These are phyloP conservation scores for Laburnicola sp. DNA, from an alignment of 2,329 filamentous ascomycete genomes.

Conservation along the genomic window DNA sequence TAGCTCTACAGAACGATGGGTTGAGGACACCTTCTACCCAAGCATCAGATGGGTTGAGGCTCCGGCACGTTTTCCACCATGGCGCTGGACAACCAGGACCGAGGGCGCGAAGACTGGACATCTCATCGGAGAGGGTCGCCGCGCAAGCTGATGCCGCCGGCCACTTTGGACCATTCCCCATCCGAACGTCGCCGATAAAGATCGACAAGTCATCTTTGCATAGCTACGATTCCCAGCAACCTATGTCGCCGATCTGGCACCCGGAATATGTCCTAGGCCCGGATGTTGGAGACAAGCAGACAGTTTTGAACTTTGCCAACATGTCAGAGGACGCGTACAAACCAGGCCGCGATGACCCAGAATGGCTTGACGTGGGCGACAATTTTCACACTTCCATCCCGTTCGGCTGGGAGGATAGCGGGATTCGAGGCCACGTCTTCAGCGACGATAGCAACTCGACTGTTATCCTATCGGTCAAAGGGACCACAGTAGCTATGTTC, in stretches of 20 bases:
- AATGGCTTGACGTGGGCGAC: no score
- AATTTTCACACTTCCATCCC: no score
- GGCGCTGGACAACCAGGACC: conserved; percentile 40
- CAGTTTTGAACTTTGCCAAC: conserved; percentile 38
- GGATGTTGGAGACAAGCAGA: conserved; percentile 39
- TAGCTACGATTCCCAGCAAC: conserved; percentile 24
- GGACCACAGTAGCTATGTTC: conserved; percentile 42
- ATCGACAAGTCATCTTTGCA: conserved; percentile 34
- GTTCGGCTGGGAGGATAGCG: conserved; percentile 44
- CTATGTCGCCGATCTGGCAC: conserved; percentile 37
- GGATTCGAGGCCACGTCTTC: conserved; percentile 43
- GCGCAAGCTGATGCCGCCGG: conserved; percentile 25
- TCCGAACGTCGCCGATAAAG: conserved; percentile 32
- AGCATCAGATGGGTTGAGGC: conserved; percentile 19
- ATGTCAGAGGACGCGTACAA: conserved; percentile 46
- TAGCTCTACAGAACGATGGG: not conserved
- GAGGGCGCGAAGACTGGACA: conserved; percentile 38
- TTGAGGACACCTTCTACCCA: not conserved
- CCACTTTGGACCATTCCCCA: conserved; percentile 34
- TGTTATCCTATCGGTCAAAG: conserved; percentile 40
- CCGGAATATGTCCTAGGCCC: conserved; percentile 36
- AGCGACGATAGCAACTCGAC: conserved; percentile 39
- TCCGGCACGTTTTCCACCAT: conserved; percentile 42
- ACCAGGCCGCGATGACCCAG: no score
- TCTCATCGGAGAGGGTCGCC: conserved; percentile 27